Evolutionary conservation across 2,329 filamentous ascomycete genomes (phyloP), one percentile per base, ranked within the genome.

Genomic region (Chrysoporthe austroafricana): DNA sequence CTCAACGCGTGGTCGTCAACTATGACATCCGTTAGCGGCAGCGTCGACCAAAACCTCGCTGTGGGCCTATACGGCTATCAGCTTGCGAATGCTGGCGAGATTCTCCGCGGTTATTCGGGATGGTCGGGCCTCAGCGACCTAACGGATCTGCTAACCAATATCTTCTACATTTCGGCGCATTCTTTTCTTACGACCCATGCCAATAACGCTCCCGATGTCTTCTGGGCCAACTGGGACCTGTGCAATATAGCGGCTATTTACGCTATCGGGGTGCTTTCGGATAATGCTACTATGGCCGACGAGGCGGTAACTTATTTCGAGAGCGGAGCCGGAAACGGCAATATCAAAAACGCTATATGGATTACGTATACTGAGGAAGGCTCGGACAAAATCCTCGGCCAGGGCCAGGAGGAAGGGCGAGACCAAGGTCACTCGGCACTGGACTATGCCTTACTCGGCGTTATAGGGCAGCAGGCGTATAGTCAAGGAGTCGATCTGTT

Each of bases 381-480:
- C 1, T 71, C 75, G 1, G 69, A 72, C 2, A 77, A 78, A 70
- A 63, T 66, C 0, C 69, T 83, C 1, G 76, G 74, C 0, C 80
- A 83, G 62, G 73, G 76, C 1, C 79, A 82, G 66, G 80, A 83
- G 60, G 76, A 79, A 0, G 80, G 81, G 1, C 73, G 81, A 0
- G 82, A 84, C 67, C 82, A 84, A 69, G 82, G 81, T 5, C 82
- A 84, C 68, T 71, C 80, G 1, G 76, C 76, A 13, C 73, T 84
- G 5, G 78, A 79, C 67, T 76, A 81, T 21, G 73, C 75, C 0
- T 72, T 83, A 7, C 68, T 81, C 2, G 81, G 79, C 2, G 75
- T 77, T 1, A 71, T 84, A 57, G 79, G 77, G 1, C 80, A 82
- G 71, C 77, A 79, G 70, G 76, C 77, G 0, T 79, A 77, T 62